Conservation (phyloP, 2,329 filamentous ascomycete species). For the Neopestalotiopsis sp. region DNA sequence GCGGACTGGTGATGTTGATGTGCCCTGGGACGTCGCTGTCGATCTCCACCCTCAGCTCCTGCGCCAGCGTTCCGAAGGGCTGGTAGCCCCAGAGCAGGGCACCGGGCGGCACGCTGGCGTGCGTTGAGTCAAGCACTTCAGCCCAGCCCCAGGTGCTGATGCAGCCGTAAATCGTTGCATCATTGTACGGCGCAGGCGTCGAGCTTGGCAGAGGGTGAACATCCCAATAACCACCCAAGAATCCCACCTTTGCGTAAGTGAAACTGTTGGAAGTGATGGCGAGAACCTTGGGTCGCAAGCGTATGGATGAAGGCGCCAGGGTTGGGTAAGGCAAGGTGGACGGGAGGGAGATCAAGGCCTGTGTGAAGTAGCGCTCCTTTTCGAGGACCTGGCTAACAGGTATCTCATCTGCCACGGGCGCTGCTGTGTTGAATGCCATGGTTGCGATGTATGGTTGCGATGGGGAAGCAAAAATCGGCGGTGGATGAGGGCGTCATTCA, state of each 20-base stretch:
- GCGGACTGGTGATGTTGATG: neutral
- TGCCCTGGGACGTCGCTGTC: neutral
- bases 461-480: too few relatives aligned
- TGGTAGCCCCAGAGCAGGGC: neutral
- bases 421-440: too few relatives aligned
- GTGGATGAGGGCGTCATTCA: too few relatives aligned
- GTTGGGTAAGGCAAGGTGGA: neutral
- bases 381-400: neutral
- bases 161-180: neutral
- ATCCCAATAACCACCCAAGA: neutral
- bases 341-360: neutral
- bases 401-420: too few relatives aligned
- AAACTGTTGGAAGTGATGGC: neutral
- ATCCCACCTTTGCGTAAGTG: neutral
- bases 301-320: neutral
- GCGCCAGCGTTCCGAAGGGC: neutral
- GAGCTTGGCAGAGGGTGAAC: neutral
- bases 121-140: neutral
- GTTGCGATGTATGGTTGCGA: too few relatives aligned
- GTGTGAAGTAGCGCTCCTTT: neutral
- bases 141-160: slow-evolving; percentile 6
- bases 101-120: neutral
- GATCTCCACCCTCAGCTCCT: neutral
- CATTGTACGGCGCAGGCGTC: neutral
- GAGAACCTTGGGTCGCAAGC: neutral